Evolutionary conservation across 2,329 filamentous ascomycete genomes (phyloP).

Genomic region (Sclerotinia trifoliorum): DNA sequence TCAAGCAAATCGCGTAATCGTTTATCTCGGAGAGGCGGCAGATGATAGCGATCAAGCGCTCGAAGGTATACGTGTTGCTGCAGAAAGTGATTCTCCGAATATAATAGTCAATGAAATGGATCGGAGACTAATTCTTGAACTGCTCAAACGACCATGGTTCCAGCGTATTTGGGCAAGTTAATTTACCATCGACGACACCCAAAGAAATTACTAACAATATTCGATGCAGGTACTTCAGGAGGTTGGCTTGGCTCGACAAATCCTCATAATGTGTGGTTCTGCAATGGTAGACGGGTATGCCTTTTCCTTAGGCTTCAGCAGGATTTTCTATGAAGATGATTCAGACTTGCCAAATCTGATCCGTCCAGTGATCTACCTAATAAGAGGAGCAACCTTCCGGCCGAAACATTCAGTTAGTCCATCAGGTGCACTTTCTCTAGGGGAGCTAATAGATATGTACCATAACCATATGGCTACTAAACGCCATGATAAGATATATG

Average conservation of each 20-base stretch:
- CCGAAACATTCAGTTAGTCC: not conserved
- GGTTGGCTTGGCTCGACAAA: not conserved
- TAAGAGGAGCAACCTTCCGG: not conserved
- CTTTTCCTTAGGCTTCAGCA: not conserved
- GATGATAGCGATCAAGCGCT: conserved; percentile 13
- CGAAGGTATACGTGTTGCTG: conserved; percentile 18
- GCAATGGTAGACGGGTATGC: not conserved
- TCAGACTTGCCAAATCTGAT: not conserved
- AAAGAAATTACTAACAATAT: not conserved
- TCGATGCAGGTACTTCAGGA: not conserved
- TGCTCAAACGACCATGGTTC: conserved; percentile 24
- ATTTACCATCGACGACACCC: not conserved
- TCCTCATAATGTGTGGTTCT: conserved; percentile 7
- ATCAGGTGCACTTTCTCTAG: not conserved
- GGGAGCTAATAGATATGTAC: not conserved
- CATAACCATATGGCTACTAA: not conserved
- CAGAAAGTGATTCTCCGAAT: conserved; percentile 13
- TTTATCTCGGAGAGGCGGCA: conserved; percentile 26
- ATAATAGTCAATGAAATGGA: not conserved
- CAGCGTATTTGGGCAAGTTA: conserved; percentile 23
- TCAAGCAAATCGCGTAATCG: conserved; percentile 24
- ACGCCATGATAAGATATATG: not conserved
- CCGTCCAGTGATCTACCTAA: not conserved
- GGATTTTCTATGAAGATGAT: not conserved
- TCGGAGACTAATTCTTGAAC: not conserved